Evolutionary conservation across 768 basidiomycete genomes (phyloP).

Genomic region (Cystofilobasidium macerans): DNA sequence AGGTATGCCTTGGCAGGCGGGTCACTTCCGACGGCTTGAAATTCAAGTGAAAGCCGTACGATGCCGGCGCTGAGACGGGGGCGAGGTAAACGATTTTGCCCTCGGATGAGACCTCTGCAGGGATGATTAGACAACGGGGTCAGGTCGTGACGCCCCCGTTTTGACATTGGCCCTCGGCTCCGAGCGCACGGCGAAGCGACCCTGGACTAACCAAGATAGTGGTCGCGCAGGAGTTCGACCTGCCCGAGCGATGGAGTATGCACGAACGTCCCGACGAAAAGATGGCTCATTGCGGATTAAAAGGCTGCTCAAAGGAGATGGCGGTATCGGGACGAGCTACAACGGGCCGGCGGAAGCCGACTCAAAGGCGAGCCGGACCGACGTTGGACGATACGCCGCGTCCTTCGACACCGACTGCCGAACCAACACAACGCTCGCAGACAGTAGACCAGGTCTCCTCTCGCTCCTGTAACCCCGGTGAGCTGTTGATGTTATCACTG

Average conservation of each 20-base stretch:
- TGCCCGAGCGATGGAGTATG: conserved; percentile 48
- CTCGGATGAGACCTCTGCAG: conserved; percentile 24
- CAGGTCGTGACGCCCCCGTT: conserved; percentile 7
- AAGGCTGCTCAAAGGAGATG: too few species aligned
- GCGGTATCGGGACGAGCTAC: too few species aligned
- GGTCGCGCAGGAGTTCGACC: conserved; percentile 50
- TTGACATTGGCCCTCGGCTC: conserved; percentile 17
- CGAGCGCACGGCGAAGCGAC: conserved; percentile 32
- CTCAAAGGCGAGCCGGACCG: too few species aligned
- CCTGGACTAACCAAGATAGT: conserved; percentile 46
- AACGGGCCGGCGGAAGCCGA: too few species aligned
- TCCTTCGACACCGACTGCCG: too few species aligned
- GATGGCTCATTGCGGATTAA: neutral
- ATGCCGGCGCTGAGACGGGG: neutral
- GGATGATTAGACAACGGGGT: neutral
- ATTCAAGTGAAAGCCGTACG: conserved; percentile 31
- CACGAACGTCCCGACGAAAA: conserved; percentile 48
- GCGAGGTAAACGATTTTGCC: conserved; percentile 28
- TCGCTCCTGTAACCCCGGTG: too few species aligned
- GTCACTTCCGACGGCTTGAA: conserved; percentile 34
- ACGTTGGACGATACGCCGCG: too few species aligned
- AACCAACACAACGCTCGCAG: too few species aligned
- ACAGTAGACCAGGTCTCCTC: too few species aligned
- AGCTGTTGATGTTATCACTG: too few species aligned
- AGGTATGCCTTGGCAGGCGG: conserved; percentile 32